A percentile compares a stretch with the other conserved stretches of the same genome.
Conservation (phyloP, 2,329 filamentous ascomycete species). For the Aspergillus oerlinghausenensis region DNA sequence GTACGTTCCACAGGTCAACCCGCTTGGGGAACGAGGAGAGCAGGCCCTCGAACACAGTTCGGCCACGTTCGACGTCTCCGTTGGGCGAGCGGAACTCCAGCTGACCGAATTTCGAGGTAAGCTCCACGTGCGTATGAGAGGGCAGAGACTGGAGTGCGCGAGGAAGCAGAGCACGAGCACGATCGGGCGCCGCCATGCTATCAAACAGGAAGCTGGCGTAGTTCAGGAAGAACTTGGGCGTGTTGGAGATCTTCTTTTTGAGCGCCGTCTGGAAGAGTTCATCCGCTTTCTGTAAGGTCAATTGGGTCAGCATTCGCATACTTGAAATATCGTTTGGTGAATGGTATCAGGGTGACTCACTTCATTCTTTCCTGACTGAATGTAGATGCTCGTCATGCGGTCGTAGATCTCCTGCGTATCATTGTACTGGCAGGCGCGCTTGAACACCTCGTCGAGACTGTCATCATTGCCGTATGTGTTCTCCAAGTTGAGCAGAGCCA, state of each 20-base stretch:
- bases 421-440: conserved; percentile 88
- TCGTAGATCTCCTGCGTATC: conserved; percentile 86
- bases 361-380: conserved; percentile 78
- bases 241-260: conserved; percentile 84
- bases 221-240: conserved; percentile 82
- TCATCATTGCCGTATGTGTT: conserved; percentile 83
- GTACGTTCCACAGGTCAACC: conserved; percentile 87
- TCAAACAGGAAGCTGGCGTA: conserved; percentile 91
- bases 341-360: conserved; percentile 50
- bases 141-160: conserved; percentile 82
- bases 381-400: conserved; percentile 88
- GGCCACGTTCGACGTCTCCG: conserved; percentile 82
- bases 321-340: neutral
- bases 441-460: conserved; percentile 79
- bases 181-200: conserved; percentile 63
- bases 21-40: conserved; percentile 82
- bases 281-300: conserved; percentile 67
- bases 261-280: conserved; percentile 78
- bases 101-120: conserved; percentile 83
- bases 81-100: conserved; percentile 82
- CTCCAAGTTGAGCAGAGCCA: conserved; percentile 89
- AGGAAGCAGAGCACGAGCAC: conserved; percentile 70
- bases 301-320: conserved; percentile 22
- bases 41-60: conserved; percentile 89
- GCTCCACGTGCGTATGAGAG: conserved; percentile 61